These are phyloP conservation scores for Tylopilus balloui DNA, from an alignment of 768 basidiomycete species.

Conservation along the genomic window DNA sequence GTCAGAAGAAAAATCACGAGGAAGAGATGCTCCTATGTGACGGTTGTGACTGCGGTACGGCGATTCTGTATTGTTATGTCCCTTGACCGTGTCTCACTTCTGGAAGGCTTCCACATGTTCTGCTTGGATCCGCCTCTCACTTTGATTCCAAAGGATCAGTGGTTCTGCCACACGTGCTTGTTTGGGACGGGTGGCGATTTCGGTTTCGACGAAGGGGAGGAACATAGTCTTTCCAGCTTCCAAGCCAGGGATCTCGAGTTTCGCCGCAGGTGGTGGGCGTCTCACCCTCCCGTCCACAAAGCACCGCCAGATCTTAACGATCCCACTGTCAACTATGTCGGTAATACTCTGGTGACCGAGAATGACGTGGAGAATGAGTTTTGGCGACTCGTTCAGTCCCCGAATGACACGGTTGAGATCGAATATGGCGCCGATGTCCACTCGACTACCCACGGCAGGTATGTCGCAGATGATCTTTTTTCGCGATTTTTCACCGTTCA, in stretches of 20 bases:
- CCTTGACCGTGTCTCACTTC: constrained; percentile 14
- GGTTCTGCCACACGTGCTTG: constrained; percentile 93
- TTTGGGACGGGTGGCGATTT: constrained; percentile 92
- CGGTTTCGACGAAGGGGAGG: constrained; percentile 97
- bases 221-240: constrained; percentile 88
- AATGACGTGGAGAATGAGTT: constrained; percentile 93
- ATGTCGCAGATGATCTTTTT: constrained; percentile 23
- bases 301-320: constrained; percentile 39
- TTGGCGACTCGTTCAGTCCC: constrained; percentile 91
- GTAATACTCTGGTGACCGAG: constrained; percentile 71
- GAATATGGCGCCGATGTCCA: constrained; percentile 99
- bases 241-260: constrained; percentile 90
- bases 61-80: constrained; percentile 13
- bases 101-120: constrained; percentile 89
- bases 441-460: constrained; percentile 97
- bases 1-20: constrained; percentile 81
- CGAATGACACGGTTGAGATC: constrained; percentile 89
- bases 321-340: constrained; percentile 51
- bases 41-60: constrained; percentile 73
- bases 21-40: constrained; percentile 92
- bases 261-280: constrained; percentile 81
- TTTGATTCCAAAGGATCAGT: constrained; percentile 86
- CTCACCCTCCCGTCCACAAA: constrained; percentile 54
- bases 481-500: constrained; percentile 28
- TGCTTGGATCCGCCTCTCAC: constrained; percentile 90